phyloP scores from a whole-genome alignment of 306 rosid genomes.

The Canavalia gladiata region DNA sequence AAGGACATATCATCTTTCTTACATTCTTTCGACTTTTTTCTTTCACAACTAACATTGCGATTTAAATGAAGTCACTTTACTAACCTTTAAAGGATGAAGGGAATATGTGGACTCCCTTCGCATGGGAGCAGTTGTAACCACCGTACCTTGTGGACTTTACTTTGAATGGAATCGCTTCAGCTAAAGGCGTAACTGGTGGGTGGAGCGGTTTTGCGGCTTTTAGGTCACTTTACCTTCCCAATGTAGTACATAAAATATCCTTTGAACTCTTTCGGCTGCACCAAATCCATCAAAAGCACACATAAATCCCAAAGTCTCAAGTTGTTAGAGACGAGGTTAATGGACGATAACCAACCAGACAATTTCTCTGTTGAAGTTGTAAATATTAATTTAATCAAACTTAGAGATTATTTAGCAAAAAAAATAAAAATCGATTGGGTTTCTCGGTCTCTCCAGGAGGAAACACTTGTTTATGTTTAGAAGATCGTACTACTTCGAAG shows the following conservation, averaged over 20 bases:
- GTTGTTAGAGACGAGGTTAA: conserved; percentile 19
- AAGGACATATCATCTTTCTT: conserved; percentile 20
- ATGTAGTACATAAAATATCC: conserved; percentile 10
- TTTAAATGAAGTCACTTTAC: conserved; percentile 40
- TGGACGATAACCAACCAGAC: conserved; percentile 38
- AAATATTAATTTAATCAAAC: conserved; percentile 43
- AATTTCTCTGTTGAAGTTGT: conserved; percentile 40
- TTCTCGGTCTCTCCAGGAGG: conserved; percentile 12
- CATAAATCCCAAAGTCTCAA: conserved; percentile 34
- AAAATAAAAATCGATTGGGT: conserved; percentile 16
- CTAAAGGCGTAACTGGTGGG: conserved; percentile 50
- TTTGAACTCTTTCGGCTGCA: conserved; percentile 47
- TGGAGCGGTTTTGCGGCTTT: conserved; percentile 50
- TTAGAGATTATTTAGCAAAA: conserved; percentile 20
- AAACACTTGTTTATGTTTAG: conserved; percentile 39
- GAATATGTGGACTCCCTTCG: conserved; percentile 39
- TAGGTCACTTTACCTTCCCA: conserved; percentile 40
- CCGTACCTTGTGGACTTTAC: not conserved
- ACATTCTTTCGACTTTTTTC: conserved; percentile 47
- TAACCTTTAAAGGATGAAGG: conserved; percentile 40
- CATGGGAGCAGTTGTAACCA: conserved; percentile 68
- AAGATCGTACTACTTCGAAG: conserved; percentile 48
- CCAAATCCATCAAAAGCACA: conserved; percentile 47
- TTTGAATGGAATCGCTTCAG: conserved; percentile 47
- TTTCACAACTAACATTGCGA: conserved; percentile 34